Base-by-base conservation (phyloP, 345 rosid species). In the Lagerstroemia speciosa region DNA sequence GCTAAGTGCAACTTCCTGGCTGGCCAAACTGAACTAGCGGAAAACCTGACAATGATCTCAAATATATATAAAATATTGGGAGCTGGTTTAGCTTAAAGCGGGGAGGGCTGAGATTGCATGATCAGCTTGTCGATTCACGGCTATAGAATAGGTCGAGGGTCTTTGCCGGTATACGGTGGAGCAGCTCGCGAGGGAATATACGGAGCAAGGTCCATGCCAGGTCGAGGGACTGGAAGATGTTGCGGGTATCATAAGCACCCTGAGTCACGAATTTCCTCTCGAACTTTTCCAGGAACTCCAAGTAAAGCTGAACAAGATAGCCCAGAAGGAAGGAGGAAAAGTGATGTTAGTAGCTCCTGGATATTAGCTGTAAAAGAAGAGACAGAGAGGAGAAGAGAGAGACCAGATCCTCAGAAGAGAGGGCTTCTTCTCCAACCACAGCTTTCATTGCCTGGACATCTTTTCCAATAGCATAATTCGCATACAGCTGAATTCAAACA, bases 371-470 rank as follows among this genome's bases (percentile, higher is more conserved):
- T 31, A 8, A 19, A 17, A 38, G 24, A 19, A 41, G 46, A 14
- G 46, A 9, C 46, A 14, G 46, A 41, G 26, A 33, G 64, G 32
- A 24, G 32, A 32, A 33, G 26, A 74, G 53, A 48, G 68, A 69
- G 71, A 92, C 98, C 98, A 93, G 83, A 75, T 93, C 98, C 85
- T 93, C 98, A 0, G 96, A 89, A 61, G 97, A 93, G 64, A 93
- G 96, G 34, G 98, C 98, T 87, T 93, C 98, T 78, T 90, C 98
- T 87, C 98, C 97, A 22, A 93, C 98, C 83, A 93, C 98, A 9
- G 97, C 97, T 83, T 93, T 89, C 98, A 93, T 93, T 67, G 98
- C 98, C 80, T 93, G 96, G 16, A 93, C 97, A 76, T 93, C 98
- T 78, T 93, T 91, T 63, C 97, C 98, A 65, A 91, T 93, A 9